Evolutionary conservation across 2,329 filamentous ascomycete genomes (phyloP), one percentile per base, ranked within the genome.

Genomic region (Trichoderma endophyticum): DNA sequence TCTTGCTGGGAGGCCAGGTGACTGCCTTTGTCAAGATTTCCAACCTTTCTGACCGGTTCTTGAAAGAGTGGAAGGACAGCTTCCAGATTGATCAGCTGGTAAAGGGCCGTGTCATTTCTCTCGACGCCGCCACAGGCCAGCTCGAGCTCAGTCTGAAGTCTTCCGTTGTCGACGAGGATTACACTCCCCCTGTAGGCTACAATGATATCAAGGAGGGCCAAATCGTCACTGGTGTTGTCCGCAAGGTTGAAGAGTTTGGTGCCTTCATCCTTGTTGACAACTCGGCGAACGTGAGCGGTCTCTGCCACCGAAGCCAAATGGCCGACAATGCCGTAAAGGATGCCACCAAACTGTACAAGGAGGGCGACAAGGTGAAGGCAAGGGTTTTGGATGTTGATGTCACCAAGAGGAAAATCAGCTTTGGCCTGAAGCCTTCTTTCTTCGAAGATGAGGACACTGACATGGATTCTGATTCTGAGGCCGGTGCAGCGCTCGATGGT

Each of bases 1-100:
- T 99, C 61, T 88, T 91, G 30, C 86, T 99, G 3, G 94, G 95
- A 57, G 92, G 93, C 21, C 90, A 92, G 74, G 87, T 97, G 21
- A 93, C 92, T 64, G 95, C 91, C 1, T 92, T 95, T 77, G 92
- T 97, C 62, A 92, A 93, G 76, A 91, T 98, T 68, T 89, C 92
- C 11, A 95, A 98, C 80, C 86, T 99, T 15, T 97, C 95, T 0
- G 96, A 99, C 80, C 88, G 89, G 8, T 99, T 91, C 80, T 84
- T 99, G 77, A 98, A 98, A 82, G 93, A 98, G 73, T 99, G 96
- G 96, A 97, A 97, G 83, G 89, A 93, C 43, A 86, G 91, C 59
- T 98, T 95, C 83, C 91, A 96, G 77, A 84, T 95, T 62, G 94
- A 97, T 77, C 94, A 98, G 81, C 86, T 99, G 6, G 94, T 99